phyloP scores from a whole-genome alignment of 495 filamentous ascomycete genomes.

The Margaritispora aquatica region DNA sequence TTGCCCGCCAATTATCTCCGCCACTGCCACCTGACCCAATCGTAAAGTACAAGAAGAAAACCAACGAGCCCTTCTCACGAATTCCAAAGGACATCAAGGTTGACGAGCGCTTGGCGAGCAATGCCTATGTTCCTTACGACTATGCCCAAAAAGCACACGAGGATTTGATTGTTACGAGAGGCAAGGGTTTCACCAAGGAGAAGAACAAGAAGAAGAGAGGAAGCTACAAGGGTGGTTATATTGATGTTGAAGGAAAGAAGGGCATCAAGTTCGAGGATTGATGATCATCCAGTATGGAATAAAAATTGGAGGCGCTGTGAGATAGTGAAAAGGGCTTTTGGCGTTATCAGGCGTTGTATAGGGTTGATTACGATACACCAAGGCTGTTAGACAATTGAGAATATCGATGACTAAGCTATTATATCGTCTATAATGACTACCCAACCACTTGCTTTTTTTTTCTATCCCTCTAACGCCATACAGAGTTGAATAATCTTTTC shows the following conservation, averaged over 20 bases:
- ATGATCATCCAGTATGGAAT: background rate
- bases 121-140: constrained; percentile 73
- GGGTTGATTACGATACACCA: constrained; percentile 1
- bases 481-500: too few relatives aligned
- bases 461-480: background rate
- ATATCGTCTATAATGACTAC: background rate
- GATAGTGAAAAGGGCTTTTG: background rate
- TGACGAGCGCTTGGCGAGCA: constrained; percentile 56
- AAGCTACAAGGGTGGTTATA: constrained; percentile 75
- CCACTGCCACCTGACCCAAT: constrained; percentile 45
- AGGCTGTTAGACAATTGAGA: background rate
- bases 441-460: background rate
- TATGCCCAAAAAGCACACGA: constrained; percentile 84
- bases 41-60: constrained; percentile 32
- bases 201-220: constrained; percentile 97
- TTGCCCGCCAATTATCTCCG: constrained; percentile 19
- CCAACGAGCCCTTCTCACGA: constrained; percentile 57
- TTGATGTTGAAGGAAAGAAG: constrained; percentile 66
- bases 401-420: background rate
- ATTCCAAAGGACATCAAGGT: constrained; percentile 51
- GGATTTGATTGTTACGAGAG: constrained; percentile 83
- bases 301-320: background rate
- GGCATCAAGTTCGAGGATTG: constrained; percentile 86
- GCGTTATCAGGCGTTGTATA: background rate
- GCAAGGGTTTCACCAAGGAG: constrained; percentile 98